Conservation (phyloP, 345 rosid species). For the Geranium rotundifolium region DNA sequence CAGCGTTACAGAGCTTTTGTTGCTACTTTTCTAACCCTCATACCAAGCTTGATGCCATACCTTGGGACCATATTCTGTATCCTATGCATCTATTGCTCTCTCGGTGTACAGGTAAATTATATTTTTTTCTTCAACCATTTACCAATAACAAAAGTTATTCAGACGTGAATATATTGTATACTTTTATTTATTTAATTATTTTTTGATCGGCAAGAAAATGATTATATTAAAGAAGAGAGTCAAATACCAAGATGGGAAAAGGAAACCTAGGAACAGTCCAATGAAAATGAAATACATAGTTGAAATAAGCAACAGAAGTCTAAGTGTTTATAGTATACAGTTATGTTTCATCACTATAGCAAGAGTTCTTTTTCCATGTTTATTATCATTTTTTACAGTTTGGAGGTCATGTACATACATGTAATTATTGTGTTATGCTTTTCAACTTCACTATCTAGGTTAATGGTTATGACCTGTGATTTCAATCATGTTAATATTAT, state of each 20-base stretch:
- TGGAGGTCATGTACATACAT: too few species aligned
- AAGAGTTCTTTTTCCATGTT: not conserved
- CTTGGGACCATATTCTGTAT: conserved; percentile 82
- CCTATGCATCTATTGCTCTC: conserved; percentile 80
- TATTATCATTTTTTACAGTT: too few species aligned
- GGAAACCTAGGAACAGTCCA: too few species aligned
- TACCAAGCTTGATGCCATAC: conserved; percentile 96
- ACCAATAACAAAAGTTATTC: not conserved
- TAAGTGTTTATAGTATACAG: too few species aligned
- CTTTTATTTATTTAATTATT: too few species aligned
- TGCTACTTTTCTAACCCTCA: conserved; percentile 76
- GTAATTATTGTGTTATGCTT: too few species aligned
- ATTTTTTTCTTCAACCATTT: not conserved
- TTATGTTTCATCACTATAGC: conserved; percentile 4
- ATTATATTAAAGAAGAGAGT: too few species aligned
- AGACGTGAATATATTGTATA: not conserved
- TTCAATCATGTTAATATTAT: not conserved
- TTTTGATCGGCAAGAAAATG: too few species aligned
- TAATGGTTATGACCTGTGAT: conserved; percentile 1
- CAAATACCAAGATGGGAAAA: too few species aligned
- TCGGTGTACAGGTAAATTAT: conserved; percentile 72
- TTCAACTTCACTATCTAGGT: not conserved
- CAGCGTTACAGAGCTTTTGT: conserved; percentile 68
- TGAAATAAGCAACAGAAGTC: too few species aligned
- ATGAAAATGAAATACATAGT: too few species aligned